Evolutionary conservation across 768 basidiomycete genomes (phyloP).

Genomic region (Lactifluus pinguis): DNA sequence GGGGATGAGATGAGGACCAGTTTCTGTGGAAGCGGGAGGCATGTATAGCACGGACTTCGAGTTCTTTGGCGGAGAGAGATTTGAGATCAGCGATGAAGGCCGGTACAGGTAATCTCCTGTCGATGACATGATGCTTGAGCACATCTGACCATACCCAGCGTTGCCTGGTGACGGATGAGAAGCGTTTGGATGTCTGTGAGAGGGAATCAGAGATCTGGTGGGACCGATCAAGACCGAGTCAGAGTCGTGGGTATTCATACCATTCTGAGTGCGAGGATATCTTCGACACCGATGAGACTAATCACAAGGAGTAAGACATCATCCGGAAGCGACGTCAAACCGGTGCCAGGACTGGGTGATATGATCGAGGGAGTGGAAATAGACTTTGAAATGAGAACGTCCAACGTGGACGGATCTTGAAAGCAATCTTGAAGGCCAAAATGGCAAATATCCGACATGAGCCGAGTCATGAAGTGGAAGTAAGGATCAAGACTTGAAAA

Average conservation of each 20-base stretch:
- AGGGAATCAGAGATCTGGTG: not conserved
- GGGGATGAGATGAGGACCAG: conserved; percentile 26
- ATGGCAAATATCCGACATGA: conserved; percentile 2
- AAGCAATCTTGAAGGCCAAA: not conserved
- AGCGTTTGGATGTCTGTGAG: conserved; percentile 25
- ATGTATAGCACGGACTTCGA: conserved; percentile 29
- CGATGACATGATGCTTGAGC: conserved; percentile 27
- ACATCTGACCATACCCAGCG: conserved; percentile 33
- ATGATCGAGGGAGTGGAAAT: conserved; percentile 4
- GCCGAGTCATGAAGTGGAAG: not conserved
- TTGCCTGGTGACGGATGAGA: conserved; percentile 26
- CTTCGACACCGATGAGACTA: conserved; percentile 25
- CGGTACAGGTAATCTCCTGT: conserved; percentile 28
- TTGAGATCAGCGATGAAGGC: conserved; percentile 24
- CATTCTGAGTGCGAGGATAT: conserved; percentile 27
- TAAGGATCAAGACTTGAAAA: not conserved
- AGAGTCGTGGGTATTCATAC: conserved; percentile 20
- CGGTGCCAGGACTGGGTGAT: conserved; percentile 2
- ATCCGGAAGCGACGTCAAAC: conserved; percentile 25
- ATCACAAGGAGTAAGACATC: conserved; percentile 29
- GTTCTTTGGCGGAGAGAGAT: conserved; percentile 25
- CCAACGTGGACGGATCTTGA: not conserved
- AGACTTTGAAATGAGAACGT: not conserved
- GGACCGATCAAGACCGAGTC: conserved; percentile 7
- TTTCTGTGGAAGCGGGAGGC: conserved; percentile 29